Evolutionary conservation across 73 alveolate genomes (phyloP).

Genomic region (Tetrahymena thermophila): DNA sequence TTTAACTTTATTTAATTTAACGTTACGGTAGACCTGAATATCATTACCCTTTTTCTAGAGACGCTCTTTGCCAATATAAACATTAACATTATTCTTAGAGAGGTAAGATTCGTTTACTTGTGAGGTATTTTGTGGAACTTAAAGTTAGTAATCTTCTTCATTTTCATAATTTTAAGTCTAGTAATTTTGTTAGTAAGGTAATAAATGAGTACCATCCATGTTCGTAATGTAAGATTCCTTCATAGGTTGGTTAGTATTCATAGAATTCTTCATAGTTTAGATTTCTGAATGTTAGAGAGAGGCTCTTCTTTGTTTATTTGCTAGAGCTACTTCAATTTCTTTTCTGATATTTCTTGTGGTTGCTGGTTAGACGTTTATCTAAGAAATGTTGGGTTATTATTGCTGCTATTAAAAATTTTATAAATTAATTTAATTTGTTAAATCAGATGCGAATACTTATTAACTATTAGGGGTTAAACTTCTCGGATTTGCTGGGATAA

Average conservation of each 20-base stretch:
- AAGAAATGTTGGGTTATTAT: background rate
- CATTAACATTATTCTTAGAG: background rate
- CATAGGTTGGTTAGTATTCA: background rate
- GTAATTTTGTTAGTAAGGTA: background rate
- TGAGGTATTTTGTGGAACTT: background rate
- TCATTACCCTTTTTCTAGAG: background rate
- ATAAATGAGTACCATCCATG: background rate
- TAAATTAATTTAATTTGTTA: background rate
- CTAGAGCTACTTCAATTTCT: background rate
- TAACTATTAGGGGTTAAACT: background rate
- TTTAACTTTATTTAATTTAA: background rate
- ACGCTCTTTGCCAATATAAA: background rate
- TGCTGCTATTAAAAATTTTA: background rate
- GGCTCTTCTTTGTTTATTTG: background rate
- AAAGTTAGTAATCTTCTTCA: background rate
- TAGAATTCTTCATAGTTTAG: background rate
- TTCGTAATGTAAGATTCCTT: background rate
- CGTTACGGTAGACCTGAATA: background rate
- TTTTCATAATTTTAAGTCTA: background rate
- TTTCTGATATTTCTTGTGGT: background rate
- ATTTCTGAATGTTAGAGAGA: background rate
- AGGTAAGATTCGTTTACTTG: background rate
- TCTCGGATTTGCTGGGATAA: background rate
- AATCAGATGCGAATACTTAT: background rate
- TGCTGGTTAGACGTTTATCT: background rate